phyloP scores from a whole-genome alignment of 1,284 basidiomycete species.

The Naganishia cerealis region DNA sequence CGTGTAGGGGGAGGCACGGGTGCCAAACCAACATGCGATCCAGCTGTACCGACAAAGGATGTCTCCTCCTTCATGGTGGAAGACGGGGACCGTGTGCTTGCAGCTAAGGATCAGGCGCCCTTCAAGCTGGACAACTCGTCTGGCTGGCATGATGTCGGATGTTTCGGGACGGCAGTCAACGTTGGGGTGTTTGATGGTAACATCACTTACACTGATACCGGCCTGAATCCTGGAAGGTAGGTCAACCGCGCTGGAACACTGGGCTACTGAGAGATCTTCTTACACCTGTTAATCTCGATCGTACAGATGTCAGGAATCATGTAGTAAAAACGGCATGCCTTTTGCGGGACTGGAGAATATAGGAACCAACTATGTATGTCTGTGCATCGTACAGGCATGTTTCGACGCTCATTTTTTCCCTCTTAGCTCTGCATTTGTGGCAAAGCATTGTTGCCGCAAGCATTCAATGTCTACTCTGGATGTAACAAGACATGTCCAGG shows the following conservation, averaged over 20 bases:
- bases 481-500: conserved; percentile 20
- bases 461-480: conserved; percentile 21
- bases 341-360: conserved; percentile 22
- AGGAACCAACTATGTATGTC: conserved; percentile 13
- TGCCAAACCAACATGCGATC: conserved; percentile 34
- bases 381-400: background rate
- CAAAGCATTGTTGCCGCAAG: conserved; percentile 13
- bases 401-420: background rate
- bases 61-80: conserved; percentile 38
- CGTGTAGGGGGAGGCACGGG: conserved; percentile 38
- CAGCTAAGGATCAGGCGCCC: conserved; percentile 25
- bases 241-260: background rate
- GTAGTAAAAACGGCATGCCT: conserved; percentile 24
- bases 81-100: conserved; percentile 37
- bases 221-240: conserved; percentile 17
- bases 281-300: background rate
- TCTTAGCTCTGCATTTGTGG: conserved; percentile 20
- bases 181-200: conserved; percentile 19
- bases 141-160: conserved; percentile 42
- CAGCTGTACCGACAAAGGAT: conserved; percentile 34
- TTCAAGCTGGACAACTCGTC: conserved; percentile 33
- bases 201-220: conserved; percentile 15
- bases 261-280: background rate
- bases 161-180: conserved; percentile 26
- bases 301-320: conserved; percentile 22